phyloP scores from a whole-genome alignment of 352 stramenopile species.

The Thraustochytrium sp. region DNA sequence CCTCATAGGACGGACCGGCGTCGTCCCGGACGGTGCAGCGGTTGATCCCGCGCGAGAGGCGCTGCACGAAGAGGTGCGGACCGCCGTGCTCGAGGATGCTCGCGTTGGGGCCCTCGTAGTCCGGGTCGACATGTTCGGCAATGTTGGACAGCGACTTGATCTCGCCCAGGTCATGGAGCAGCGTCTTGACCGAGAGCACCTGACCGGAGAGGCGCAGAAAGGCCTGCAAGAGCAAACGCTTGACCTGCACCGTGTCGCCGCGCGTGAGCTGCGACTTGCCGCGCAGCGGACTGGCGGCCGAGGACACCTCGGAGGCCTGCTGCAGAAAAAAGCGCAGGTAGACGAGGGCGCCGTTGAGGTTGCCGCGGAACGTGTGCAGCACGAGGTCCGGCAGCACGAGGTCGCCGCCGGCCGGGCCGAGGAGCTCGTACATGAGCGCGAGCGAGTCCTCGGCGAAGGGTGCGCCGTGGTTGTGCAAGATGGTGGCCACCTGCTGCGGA shows the following conservation, averaged over 20 bases:
- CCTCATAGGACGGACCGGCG: not conserved
- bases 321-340: conserved; percentile 19
- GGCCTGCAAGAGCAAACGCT: not conserved
- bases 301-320: not conserved
- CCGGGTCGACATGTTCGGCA: not conserved
- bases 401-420: not conserved
- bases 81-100: not conserved
- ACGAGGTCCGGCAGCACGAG: not conserved
- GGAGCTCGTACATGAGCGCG: not conserved
- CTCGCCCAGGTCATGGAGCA: not conserved
- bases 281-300: not conserved
- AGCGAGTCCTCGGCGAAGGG: not conserved
- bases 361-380: conserved; percentile 19
- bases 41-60: conserved; percentile 29
- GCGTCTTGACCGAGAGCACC: not conserved
- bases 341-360: not conserved
- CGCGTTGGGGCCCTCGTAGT: conserved; percentile 1
- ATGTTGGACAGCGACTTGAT: not conserved
- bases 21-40: conserved; percentile 28
- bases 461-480: conserved; percentile 17
- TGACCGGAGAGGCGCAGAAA: conserved; percentile 25
- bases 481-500: conserved; percentile 15
- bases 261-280: not conserved
- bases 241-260: not conserved
- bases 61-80: conserved; percentile 5